Conservation (phyloP, 2,329 filamentous ascomycete genomes). For the Pezicula rhizophila region DNA sequence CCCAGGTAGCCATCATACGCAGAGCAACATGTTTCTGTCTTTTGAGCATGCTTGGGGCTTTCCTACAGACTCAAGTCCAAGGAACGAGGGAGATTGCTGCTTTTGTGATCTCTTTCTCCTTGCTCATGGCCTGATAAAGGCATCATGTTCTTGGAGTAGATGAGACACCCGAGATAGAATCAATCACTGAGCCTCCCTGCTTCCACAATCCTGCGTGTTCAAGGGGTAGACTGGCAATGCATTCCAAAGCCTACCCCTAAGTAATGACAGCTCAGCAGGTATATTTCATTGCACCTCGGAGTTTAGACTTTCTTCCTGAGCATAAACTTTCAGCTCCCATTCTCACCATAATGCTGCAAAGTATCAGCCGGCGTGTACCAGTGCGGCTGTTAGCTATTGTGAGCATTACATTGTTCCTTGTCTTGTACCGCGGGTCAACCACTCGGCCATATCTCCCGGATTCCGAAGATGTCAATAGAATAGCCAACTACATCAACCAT, state of each 20-base stretch:
- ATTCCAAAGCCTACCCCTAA: background rate
- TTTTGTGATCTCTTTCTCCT: too few species aligned
- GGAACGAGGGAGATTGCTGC: too few species aligned
- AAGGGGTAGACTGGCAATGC: background rate
- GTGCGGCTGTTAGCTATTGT: background rate
- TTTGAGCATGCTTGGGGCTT: too few species aligned
- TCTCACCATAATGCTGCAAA: background rate
- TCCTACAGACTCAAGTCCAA: too few species aligned
- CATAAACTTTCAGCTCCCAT: too few species aligned
- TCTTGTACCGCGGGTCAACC: background rate
- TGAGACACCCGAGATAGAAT: too few species aligned
- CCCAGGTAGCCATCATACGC: too few species aligned
- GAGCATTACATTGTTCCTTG: background rate
- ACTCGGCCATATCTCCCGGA: background rate
- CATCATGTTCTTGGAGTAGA: too few species aligned
- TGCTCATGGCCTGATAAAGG: too few species aligned
- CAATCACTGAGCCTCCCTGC: too few species aligned
- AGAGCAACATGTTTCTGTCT: too few species aligned
- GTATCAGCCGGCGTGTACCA: background rate
- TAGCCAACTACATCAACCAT: background rate
- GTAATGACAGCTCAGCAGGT: background rate
- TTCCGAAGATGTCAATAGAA: background rate
- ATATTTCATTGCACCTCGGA: background rate
- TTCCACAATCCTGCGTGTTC: background rate
- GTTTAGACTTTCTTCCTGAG: too few species aligned